A percentile compares a stretch with the other conserved stretches of the same genome.
phyloP scores from a whole-genome alignment of 2,329 filamentous ascomycete species.

The Metarhizium sp. region DNA sequence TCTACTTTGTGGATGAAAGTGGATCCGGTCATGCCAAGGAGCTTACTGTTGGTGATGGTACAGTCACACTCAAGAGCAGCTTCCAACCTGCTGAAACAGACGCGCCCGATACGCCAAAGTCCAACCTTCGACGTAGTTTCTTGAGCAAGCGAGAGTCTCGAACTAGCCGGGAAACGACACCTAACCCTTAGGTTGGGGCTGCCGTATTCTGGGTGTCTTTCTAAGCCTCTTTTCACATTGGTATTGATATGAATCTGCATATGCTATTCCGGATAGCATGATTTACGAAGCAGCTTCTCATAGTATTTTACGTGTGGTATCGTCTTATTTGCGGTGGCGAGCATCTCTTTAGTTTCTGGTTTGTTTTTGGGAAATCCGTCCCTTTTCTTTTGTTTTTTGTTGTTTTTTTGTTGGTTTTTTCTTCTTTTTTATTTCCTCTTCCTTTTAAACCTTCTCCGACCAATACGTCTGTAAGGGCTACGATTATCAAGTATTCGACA shows the following conservation, averaged over 20 bases:
- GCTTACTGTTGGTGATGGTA: slow-evolving; percentile 63
- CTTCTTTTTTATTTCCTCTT: not conserved
- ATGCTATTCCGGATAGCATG: not conserved
- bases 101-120: slow-evolving; percentile 36
- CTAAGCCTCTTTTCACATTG: not conserved
- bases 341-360: not conserved
- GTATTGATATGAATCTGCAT: not conserved
- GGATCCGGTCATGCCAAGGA: slow-evolving; percentile 60
- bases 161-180: slow-evolving; percentile 33
- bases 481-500: not conserved
- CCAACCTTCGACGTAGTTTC: slow-evolving; percentile 42
- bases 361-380: not conserved
- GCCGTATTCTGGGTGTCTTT: slow-evolving; percentile 8
- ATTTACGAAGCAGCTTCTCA: slow-evolving; percentile 2
- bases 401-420: not conserved
- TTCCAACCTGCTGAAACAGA: slow-evolving; percentile 49
- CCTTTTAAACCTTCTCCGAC: not conserved
- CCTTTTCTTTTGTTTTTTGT: not conserved
- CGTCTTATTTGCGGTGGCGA: not conserved
- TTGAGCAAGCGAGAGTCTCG: slow-evolving; percentile 41
- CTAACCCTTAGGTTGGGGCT: slow-evolving; percentile 20
- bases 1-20: slow-evolving; percentile 88
- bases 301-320: not conserved
- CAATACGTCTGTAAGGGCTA: not conserved
- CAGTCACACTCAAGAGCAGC: slow-evolving; percentile 62